phyloP scores from a whole-genome alignment of 257 asterid genomes.

The Buddleja alternifolia region DNA sequence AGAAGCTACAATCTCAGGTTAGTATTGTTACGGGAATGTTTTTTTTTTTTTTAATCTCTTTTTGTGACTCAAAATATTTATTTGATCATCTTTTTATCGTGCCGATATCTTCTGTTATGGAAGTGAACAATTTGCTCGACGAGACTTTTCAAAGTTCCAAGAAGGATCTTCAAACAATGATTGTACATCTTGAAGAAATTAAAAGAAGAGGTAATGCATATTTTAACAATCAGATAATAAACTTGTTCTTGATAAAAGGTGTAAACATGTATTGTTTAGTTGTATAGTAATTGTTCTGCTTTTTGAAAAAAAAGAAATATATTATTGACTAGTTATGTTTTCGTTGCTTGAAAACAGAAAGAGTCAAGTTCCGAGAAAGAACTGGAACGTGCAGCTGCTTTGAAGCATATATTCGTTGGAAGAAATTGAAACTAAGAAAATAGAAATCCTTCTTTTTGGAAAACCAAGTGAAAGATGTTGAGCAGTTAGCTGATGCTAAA shows the following conservation, averaged over 20 bases:
- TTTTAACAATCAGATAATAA: no score
- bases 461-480: constrained; percentile 63
- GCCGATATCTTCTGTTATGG: constrained; percentile 43
- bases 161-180: constrained; percentile 54
- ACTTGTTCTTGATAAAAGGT: no score
- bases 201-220: constrained; percentile 16
- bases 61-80: no score
- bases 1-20: constrained; percentile 85
- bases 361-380: constrained; percentile 53
- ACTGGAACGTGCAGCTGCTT: constrained; percentile 58
- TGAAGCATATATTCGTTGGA: constrained; percentile 47
- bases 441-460: constrained; percentile 51
- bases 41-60: no score
- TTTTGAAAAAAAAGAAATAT: no score
- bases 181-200: constrained; percentile 49
- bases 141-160: constrained; percentile 54
- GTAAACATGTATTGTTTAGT: no score
- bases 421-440: constrained; percentile 67
- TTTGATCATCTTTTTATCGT: no score
- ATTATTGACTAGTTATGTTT: not conserved
- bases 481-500: constrained; percentile 65
- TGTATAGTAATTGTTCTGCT: no score
- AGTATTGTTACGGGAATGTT: constrained; percentile 2
- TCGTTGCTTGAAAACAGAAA: constrained; percentile 52
- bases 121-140: constrained; percentile 50